phyloP scores from a whole-genome alignment of 345 rosid species.

The Rhizophora apiculata region DNA sequence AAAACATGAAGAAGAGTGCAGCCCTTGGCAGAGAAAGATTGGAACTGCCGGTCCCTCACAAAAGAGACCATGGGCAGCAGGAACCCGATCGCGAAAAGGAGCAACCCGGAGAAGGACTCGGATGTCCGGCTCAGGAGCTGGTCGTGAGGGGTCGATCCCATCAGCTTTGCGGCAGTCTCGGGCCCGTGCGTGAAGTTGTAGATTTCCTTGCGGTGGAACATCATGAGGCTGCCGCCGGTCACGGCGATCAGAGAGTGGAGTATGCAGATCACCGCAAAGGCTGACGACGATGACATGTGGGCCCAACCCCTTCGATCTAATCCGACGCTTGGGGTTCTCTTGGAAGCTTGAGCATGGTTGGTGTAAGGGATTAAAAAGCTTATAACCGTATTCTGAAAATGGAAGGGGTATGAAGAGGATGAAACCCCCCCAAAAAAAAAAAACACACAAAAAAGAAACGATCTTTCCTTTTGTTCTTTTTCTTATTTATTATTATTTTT shows the following conservation, averaged over 20 bases:
- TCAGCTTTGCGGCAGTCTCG: no score
- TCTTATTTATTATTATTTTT: no score
- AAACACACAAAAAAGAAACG: no score
- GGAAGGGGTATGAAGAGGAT: no score
- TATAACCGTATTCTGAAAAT: no score
- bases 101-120: constrained; percentile 87
- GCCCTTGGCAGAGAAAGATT: constrained; percentile 77
- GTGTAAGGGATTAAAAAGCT: no score
- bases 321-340: not conserved
- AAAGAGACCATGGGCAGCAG: constrained; percentile 81
- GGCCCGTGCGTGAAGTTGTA: no score
- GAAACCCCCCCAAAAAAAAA: no score
- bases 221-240: constrained; percentile 67
- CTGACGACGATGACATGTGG: constrained; percentile 40
- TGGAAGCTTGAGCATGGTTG: no score
- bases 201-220: not conserved
- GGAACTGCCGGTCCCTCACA: constrained; percentile 73
- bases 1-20: constrained; percentile 67
- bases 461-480: no score
- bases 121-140: constrained; percentile 83
- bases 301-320: not conserved
- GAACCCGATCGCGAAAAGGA: constrained; percentile 66
- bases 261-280: constrained; percentile 55
- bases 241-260: constrained; percentile 78
- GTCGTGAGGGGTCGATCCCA: constrained; percentile 86